Percentiles rank a stretch among this genome's conserved stretches.
Conservation (phyloP, 306 rosid genomes). For the Cicer pinnatifidum region DNA sequence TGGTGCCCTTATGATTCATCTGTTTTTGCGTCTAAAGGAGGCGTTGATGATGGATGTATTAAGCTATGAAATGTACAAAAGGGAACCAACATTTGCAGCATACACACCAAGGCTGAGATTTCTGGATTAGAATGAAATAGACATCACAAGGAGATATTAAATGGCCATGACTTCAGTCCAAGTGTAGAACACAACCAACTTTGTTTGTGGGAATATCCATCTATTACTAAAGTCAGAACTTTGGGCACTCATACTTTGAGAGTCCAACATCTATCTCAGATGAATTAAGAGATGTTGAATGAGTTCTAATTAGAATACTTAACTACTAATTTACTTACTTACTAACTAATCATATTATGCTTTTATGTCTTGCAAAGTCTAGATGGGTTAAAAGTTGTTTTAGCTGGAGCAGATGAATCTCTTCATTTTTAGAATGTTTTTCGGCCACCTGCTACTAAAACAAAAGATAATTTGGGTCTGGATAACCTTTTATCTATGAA, state of each 20-base stretch:
- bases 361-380: constrained; percentile 61
- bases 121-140: constrained; percentile 85
- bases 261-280: constrained; percentile 76
- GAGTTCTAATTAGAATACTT: background rate
- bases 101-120: constrained; percentile 72
- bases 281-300: constrained; percentile 23
- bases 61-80: constrained; percentile 71
- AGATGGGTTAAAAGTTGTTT: constrained; percentile 70
- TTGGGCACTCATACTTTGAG: constrained; percentile 59
- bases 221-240: constrained; percentile 65
- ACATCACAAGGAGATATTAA: constrained; percentile 73
- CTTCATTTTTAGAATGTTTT: constrained; percentile 76
- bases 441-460: constrained; percentile 57
- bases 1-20: constrained; percentile 78
- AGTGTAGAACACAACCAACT: constrained; percentile 54
- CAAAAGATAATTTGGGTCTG: constrained; percentile 49
- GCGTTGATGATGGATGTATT: constrained; percentile 67
- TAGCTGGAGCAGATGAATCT: constrained; percentile 79
- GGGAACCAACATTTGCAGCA: constrained; percentile 61
- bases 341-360: background rate
- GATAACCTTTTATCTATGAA: constrained; percentile 61
- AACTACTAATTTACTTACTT: background rate
- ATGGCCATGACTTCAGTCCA: constrained; percentile 74
- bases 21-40: constrained; percentile 80
- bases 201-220: constrained; percentile 75